phyloP scores from a whole-genome alignment of 495 filamentous ascomycete species.

The Penicillium psychrofluorescens region DNA sequence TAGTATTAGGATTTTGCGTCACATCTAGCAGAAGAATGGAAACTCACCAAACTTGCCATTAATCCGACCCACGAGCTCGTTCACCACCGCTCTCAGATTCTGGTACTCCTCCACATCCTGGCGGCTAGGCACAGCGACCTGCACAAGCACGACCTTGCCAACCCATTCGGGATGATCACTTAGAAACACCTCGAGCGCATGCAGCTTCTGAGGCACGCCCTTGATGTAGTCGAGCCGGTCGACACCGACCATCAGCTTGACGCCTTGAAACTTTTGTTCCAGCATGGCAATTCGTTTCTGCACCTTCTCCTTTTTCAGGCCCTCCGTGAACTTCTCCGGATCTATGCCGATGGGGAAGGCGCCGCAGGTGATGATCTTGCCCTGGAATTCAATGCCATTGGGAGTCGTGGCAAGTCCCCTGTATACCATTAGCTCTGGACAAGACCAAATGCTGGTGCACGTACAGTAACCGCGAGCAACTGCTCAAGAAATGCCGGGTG shows the following conservation, averaged over 20 bases:
- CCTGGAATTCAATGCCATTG: conserved; percentile 81
- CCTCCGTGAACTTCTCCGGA: conserved; percentile 88
- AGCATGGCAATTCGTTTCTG: conserved; percentile 80
- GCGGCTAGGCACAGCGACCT: conserved; percentile 88
- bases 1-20: too few relatives aligned
- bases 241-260: conserved; percentile 94
- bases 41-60: conserved; percentile 79
- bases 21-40: not conserved
- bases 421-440: conserved; percentile 5
- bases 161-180: conserved; percentile 97
- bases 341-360: conserved; percentile 98
- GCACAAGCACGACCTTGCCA: conserved; percentile 93
- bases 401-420: conserved; percentile 75
- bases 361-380: conserved; percentile 75
- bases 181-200: conserved; percentile 91
- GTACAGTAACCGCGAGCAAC: conserved; percentile 82
- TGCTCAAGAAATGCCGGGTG: conserved; percentile 87
- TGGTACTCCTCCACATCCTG: conserved; percentile 98
- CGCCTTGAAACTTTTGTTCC: conserved; percentile 86
- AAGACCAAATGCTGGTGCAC: conserved; percentile 14
- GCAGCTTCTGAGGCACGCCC: conserved; percentile 92
- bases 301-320: conserved; percentile 74
- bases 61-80: conserved; percentile 90
- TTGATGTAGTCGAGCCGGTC: conserved; percentile 98
- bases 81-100: conserved; percentile 86